Base-by-base conservation (phyloP, 345 rosid genomes). In the Draba incana region DNA sequence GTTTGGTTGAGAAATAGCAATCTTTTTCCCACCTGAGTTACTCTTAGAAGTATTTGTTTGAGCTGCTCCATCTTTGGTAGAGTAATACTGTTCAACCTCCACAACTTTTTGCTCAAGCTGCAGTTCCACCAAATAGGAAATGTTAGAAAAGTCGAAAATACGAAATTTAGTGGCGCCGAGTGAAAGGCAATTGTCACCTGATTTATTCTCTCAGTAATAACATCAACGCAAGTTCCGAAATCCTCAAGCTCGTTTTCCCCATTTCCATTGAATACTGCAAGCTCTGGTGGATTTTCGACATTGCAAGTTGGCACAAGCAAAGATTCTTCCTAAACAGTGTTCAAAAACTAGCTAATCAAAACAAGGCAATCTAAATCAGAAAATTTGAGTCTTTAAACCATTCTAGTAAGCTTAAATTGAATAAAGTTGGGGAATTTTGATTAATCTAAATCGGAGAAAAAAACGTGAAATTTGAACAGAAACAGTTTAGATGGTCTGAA, bases 71-170 rank as follows among this genome's bases (percentile, higher is more conserved):
- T 75, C 81, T 51, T 72, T 67, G 58, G 38, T 66, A 65, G 46
- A 25, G 80, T 77, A 89, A 69, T 77, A 85, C 43, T 79, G 84
- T 57, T 89, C 96, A 14, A 87, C 87, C 44, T 80, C 80, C 41
- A 70, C 80, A 37, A 87, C 85, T 63, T 78, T 81, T 50, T 81
- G 65, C 82, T 89, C 89, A 24, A 87, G 83, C 92, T 89, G 81
- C 79, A 78, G 9, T 6, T 25, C 28, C 16, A 35, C 30, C 39
- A 72, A 72, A 24, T 20, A 20, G 59, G 41, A 64, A 20, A 6
- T 24, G 46, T 27, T 49, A 80, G 64, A 13, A 30, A 48, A 5
- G 33, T 6, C 27, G 5, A 53, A 68, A 68, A 28, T 24, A 58
- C 6, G 20, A 43, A 23, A 51, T 4, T 20, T 6, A 13, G 31